Base-by-base conservation (phyloP, 179 eudicot species). In the Pouteria campechiana region DNA sequence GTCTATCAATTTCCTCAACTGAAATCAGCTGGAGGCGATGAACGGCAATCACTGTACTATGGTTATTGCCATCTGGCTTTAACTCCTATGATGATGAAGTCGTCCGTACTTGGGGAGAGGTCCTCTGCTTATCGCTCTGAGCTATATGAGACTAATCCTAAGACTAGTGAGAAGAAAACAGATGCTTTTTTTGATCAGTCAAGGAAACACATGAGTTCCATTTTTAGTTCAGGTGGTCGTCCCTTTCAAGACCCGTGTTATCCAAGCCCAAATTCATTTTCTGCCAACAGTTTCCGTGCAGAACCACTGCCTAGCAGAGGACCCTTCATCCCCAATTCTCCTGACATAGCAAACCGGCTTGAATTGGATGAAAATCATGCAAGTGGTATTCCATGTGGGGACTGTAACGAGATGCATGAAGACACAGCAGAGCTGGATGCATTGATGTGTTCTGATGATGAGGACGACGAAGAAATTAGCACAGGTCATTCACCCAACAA, bases 381-480 rank as follows among this genome's bases (percentile, higher is more conserved):
- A 25, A 34, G 17, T 21, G 70, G 46, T 7, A n/a, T n/a, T n/a
- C n/a, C n/a, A n/a, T n/a, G n/a, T n/a, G n/a, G n/a, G n/a, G 87
- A 61, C 46, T 72, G 50, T 48, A 61, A 69, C 45, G 73, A 69
- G 36, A 54, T 50, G 54, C 84, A 43, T 32, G 89, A 79, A 55
- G 79, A 83, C 63, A 73, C 79, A 0, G 89, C 79, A 19, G 88
- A 83, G 56, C 60, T 83, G 19, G 53, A 83, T 56, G 93, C 84
- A 22, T 59, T 83, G 54, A 76, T 83, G 41, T 79, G 65, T 66
- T 79, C 89, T 27, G 33, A 51, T 30, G 58, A 17, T 10, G 46
- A 39, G 15, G 59, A 67, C 7, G 64, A 53, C 16, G 76, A 71
- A 17, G 73, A 57, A 50, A 50, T 53, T 25, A 71, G 76, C 41